Base-by-base conservation (phyloP, 768 basidiomycete species). In the Agaricus blazei region DNA sequence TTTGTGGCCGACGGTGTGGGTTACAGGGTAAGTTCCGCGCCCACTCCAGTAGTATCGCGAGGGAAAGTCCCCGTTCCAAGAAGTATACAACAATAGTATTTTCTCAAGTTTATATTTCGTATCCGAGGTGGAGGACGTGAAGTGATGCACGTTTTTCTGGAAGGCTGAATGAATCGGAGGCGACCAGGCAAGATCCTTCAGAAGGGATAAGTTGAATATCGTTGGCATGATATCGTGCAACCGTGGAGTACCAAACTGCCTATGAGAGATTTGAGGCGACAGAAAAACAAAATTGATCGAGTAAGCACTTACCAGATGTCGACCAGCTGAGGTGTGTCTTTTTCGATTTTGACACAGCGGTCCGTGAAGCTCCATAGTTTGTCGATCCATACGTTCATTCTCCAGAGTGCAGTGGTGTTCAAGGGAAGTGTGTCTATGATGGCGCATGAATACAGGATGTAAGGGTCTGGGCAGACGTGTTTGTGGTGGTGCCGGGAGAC, bases 121-220 rank as follows among this genome's bases (percentile, higher is more conserved):
- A 38, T 26, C 19, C 19, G 19, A 19, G 19, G 19, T 19, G 19
- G 19, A 0, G 4, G 52, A 34, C 9, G 54, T 52, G 45, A 84
- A 79, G 42, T 78, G 66, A 6, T 70, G 66, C 1, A 69, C 62
- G 60, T 87, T 86, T 14, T 65, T 64, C 19, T 69, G 59, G 62
- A 80, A 82, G 0, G 75, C 75, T n/a, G 63, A 64, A 46, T 80
- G 68, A 54, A 88, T 70, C 3, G 87, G 75, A 0, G 82, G 73
- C 0, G 88, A 88, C 84, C 84, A 87, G 15, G 73, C 70, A 64
- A 82, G 84, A 34, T 77, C 59, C 4, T 71, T 75, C 8, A 88
- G 63, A 19, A 5, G 19, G 19, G 19, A 19, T 19, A 19, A 19
- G 19, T 19, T 19, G 19, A 19, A 19, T 19, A 19, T 19, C 4